Base-by-base conservation (phyloP, 2,329 filamentous ascomycete genomes). In the Leptographium lundbergii region DNA sequence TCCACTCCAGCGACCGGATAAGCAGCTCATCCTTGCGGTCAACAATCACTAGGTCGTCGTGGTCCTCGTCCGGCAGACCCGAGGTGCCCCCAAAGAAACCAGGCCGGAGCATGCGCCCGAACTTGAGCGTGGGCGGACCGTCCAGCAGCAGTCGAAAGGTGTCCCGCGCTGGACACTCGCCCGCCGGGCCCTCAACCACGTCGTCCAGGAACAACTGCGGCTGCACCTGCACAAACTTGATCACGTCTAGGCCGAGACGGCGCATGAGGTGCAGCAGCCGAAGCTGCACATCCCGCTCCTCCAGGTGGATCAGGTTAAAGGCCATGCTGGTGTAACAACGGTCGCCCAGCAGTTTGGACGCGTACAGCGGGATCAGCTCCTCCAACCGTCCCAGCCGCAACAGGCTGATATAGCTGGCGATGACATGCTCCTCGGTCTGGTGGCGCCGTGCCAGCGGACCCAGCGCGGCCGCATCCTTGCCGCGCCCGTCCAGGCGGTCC, bases 351-450 rank as follows among this genome's bases (percentile, higher is more conserved):
- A 99, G 77, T 65, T 89, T 86, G 10, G 90, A 90, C 62, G 89
- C 91, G 70, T 99, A 99, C 0, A 95, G 75, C 0, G 94, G 91
- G 59, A 96, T 87, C 50, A 94, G 74, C 62, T 92, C 86, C 61
- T 87, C 83, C 58, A 94, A 82, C 39, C 84, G 82, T 19, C 82
- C 81, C 54, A 87, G 78, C 51, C 88, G 84, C 45, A 99, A 74
- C 61, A 88, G 85, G 65, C 88, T 87, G 59, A 95, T 87, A 69
- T 97, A 97, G 4, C 83, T 85, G 1, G 87, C 84, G 57, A 96
- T 77, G 54, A 92, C 83, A 66, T 88, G 89, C 67, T 95, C 87
- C 63, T 85, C 80, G 19, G 78, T 78, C 57, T 76, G 65, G 48
- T 68, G 66, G 14, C 60, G 67, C 39, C 68, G 69, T 52, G 70